A percentile compares a stretch with the other conserved stretches of the same genome.
phyloP scores from a whole-genome alignment of 75 land plant genomes.

The Pinus albicaulis region DNA sequence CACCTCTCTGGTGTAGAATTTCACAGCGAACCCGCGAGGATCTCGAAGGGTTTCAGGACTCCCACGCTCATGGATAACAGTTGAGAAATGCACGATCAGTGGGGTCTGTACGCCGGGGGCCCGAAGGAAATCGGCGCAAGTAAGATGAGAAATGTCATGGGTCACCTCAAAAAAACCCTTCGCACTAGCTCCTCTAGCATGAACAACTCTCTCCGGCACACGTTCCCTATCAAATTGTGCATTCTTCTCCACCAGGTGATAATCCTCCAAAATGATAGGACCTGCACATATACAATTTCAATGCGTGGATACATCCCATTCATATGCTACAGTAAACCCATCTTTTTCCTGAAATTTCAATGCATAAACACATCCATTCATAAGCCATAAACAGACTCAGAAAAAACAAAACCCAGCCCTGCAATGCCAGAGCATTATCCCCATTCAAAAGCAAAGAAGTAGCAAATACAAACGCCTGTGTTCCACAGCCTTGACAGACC shows the following conservation, averaged over 20 bases:
- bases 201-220: conserved; percentile 94
- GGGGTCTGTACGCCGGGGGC: conserved; percentile 67
- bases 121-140: conserved; percentile 87
- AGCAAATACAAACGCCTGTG: too few relatives aligned
- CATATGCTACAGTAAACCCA: too few relatives aligned
- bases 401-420: too few relatives aligned
- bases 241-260: conserved; percentile 76
- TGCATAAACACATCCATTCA: too few relatives aligned
- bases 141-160: conserved; percentile 69
- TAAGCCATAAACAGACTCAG: too few relatives aligned
- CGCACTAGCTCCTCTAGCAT: conserved; percentile 87
- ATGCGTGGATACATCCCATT: too few relatives aligned
- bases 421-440: too few relatives aligned
- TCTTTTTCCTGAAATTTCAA: too few relatives aligned
- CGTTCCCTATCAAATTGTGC: conserved; percentile 81
- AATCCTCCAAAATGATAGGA: conserved; percentile 80
- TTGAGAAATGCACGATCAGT: conserved; percentile 71
- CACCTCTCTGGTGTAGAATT: conserved; percentile 84
- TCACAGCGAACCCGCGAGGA: conserved; percentile 81
- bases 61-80: conserved; percentile 84
- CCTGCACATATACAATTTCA: conserved; percentile 38
- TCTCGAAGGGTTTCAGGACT: conserved; percentile 82
- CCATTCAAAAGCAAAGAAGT: too few relatives aligned
- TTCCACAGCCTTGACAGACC: too few relatives aligned
- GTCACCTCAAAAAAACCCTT: conserved; percentile 88